Conservation (phyloP, 1,284 basidiomycete genomes). For the Rhodotorula sp. region DNA sequence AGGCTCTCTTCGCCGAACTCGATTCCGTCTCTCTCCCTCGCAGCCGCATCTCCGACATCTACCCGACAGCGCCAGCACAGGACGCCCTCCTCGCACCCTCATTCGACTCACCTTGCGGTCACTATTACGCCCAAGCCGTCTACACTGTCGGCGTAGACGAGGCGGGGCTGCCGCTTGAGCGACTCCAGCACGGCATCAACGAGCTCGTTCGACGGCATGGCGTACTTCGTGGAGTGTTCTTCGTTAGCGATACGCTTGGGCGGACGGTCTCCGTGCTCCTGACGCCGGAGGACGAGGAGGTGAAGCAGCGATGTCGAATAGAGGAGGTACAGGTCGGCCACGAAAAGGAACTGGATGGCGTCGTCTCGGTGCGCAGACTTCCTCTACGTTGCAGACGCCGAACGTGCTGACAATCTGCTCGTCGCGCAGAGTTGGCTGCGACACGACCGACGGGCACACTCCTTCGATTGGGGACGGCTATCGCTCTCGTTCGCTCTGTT, state of each 20-base stretch:
- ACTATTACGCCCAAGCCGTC: conserved; percentile 43
- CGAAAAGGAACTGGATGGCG: neutral
- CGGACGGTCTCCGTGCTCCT: conserved; percentile 26
- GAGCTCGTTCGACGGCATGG: conserved; percentile 27
- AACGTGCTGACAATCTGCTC: neutral
- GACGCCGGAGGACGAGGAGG: conserved; percentile 22
- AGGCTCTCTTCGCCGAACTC: conserved; percentile 21
- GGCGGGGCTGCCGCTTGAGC: conserved; percentile 4
- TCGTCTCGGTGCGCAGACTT: conserved; percentile 13
- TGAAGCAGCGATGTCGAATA: conserved; percentile 7
- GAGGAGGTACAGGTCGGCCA: conserved; percentile 4
- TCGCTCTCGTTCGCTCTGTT: conserved; percentile 39
- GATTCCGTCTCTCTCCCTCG: conserved; percentile 3
- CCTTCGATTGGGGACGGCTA: conserved; percentile 38
- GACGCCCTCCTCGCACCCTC: conserved; percentile 40
- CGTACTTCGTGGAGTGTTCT: conserved; percentile 37
- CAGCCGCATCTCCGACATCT: conserved; percentile 33
- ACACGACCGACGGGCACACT: conserved; percentile 21
- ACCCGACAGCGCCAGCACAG: conserved; percentile 41
- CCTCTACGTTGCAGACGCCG: too few species aligned
- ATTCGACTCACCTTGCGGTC: conserved; percentile 30
- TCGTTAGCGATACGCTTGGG: conserved; percentile 20
- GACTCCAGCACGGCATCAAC: conserved; percentile 14
- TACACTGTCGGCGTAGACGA: conserved; percentile 18
- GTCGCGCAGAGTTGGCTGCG: conserved; percentile 30